phyloP scores from a whole-genome alignment of 2,329 filamentous ascomycete genomes.

The Xylaria sp. region DNA sequence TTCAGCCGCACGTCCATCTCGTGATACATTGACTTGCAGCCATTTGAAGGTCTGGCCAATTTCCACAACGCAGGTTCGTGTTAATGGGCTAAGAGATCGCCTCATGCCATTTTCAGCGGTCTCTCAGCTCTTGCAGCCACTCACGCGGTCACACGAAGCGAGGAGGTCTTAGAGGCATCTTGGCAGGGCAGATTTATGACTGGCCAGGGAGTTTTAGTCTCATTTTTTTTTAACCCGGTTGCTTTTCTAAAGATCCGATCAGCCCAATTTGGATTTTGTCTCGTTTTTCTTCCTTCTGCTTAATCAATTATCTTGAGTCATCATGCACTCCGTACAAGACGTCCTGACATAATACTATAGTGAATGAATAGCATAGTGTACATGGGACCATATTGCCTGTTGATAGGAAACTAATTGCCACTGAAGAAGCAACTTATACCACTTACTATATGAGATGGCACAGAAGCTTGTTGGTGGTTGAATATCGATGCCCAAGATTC shows the following conservation, averaged over 20 bases:
- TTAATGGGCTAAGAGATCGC: conserved; percentile 4
- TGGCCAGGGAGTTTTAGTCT: not conserved
- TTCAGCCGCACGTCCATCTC: conserved; percentile 35
- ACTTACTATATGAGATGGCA: not conserved
- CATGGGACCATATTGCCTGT: too few relatives aligned
- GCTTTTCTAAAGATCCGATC: too few relatives aligned
- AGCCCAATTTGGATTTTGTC: too few relatives aligned
- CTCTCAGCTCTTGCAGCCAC: conserved; percentile 21
- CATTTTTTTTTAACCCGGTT: not conserved
- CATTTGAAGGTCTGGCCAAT: conserved; percentile 6
- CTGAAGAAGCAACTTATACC: not conserved
- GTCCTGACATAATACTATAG: too few relatives aligned
- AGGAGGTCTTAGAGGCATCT: conserved; percentile 20
- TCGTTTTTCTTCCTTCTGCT: too few relatives aligned
- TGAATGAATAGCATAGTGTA: too few relatives aligned
- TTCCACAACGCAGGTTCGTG: conserved; percentile 2
- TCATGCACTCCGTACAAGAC: too few relatives aligned
- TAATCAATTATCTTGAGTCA: too few relatives aligned
- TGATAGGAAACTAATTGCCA: too few relatives aligned
- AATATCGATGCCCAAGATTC: not conserved
- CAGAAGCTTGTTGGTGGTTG: not conserved
- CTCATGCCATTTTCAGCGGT: conserved; percentile 26
- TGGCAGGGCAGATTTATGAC: conserved; percentile 34
- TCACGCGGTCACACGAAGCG: conserved; percentile 30
- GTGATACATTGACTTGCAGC: conserved; percentile 6